Conservation (phyloP, 1,284 basidiomycete genomes). For the Rhizoctonia solani region DNA sequence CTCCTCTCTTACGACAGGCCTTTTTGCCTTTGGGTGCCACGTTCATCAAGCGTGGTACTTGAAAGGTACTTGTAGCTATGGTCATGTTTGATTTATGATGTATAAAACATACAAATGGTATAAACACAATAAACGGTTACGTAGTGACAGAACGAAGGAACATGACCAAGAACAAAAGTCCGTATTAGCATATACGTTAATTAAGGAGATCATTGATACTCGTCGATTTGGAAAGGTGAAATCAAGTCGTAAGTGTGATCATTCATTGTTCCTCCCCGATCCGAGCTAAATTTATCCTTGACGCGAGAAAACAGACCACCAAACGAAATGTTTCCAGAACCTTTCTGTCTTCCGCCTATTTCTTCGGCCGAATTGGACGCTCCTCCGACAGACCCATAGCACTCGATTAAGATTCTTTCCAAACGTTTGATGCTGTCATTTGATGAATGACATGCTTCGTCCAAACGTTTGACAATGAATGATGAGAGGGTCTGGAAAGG, state of each 20-base stretch:
- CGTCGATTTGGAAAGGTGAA: constrained; percentile 25
- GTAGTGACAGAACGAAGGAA: not conserved
- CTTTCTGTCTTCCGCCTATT: constrained; percentile 29
- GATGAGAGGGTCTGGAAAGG: constrained; percentile 19
- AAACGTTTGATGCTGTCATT: constrained; percentile 9
- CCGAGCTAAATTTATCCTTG: constrained; percentile 19
- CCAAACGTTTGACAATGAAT: constrained; percentile 10
- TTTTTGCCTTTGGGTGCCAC: not conserved
- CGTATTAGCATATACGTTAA: not conserved
- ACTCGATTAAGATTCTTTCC: constrained; percentile 19
- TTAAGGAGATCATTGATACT: not conserved
- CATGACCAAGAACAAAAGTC: constrained; percentile 1
- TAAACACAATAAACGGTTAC: not conserved
- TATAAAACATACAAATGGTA: constrained; percentile 25
- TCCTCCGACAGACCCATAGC: constrained; percentile 22
- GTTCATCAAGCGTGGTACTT: not conserved
- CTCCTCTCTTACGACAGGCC: not conserved
- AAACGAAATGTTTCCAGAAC: constrained; percentile 20
- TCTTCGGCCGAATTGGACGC: not conserved
- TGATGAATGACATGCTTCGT: not conserved
- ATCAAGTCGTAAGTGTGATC: constrained; percentile 29
- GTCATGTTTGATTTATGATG: constrained; percentile 6
- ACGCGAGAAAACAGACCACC: constrained; percentile 21
- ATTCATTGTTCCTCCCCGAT: constrained; percentile 17
- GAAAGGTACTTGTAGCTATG: not conserved